phyloP scores from a whole-genome alignment of 306 rosid genomes.

The Inga oerstediana region DNA sequence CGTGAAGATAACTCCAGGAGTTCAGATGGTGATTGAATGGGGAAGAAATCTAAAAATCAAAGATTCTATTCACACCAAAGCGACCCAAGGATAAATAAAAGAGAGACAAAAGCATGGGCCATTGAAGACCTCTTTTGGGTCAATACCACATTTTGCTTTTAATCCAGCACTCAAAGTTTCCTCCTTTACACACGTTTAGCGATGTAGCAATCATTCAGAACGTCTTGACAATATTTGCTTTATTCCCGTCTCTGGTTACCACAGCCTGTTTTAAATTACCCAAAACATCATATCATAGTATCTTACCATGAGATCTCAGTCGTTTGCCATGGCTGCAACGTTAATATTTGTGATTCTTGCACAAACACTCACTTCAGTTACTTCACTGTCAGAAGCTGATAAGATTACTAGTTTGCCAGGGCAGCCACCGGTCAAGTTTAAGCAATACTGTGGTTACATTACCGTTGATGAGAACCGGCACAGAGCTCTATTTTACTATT shows the following conservation, averaged over 20 bases:
- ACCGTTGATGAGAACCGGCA: slow-evolving; percentile 60
- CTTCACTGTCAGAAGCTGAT: slow-evolving; percentile 45
- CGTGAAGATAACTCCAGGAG: not conserved
- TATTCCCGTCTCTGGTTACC: not conserved
- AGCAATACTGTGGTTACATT: slow-evolving; percentile 81
- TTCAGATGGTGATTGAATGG: not conserved
- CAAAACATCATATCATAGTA: slow-evolving; percentile 23
- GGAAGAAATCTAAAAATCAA: not conserved
- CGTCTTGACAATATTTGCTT: slow-evolving; percentile 25
- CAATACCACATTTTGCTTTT: not conserved
- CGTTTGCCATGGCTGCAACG: slow-evolving; percentile 41
- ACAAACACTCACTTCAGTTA: slow-evolving; percentile 34
- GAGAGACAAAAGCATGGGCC: not conserved
- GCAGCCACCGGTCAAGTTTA: slow-evolving; percentile 75
- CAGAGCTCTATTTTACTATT: slow-evolving; percentile 78
- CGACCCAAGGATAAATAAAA: not conserved
- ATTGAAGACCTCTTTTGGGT: not conserved
- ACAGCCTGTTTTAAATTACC: not conserved
- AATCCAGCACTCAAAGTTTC: not conserved
- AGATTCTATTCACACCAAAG: not conserved
- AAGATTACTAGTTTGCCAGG: slow-evolving; percentile 65
- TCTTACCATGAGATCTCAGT: slow-evolving; percentile 38
- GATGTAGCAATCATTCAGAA: not conserved
- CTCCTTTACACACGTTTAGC: not conserved
- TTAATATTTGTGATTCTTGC: slow-evolving; percentile 19